Evolutionary conservation across 768 basidiomycete genomes (phyloP), one percentile per base, ranked within the genome.

Genomic region (Antrodiella citrinella): DNA sequence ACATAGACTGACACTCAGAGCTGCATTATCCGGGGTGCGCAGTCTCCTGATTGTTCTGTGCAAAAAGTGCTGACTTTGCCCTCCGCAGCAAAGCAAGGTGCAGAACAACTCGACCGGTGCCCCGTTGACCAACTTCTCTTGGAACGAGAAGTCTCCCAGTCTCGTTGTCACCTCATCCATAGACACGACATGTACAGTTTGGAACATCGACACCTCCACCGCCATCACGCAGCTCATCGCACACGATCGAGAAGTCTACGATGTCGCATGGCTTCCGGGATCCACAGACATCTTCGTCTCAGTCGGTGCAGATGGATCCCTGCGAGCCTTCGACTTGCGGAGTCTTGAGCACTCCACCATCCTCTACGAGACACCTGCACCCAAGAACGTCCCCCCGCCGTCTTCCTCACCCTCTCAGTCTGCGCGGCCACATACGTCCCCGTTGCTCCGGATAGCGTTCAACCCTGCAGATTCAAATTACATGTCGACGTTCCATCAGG

Each of bases 321-420:
- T 98, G 46, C 88, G 96, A 47, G 94, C 95, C 11, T 99, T 98
- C 66, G 96, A 99, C 67, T 74, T 99, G 50, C 84, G 96, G 45
- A 91, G 89, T 57, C 77, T 99, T 42, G 96, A 99, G 65, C 96
- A 98, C 68, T 96, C 92, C 11, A 99, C 96, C 10, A 99, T 99
- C 60, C 76, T 98, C 38, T 99, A 98, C 67, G 96, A 99, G 71
- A 89, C 86, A 0, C 86, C 87, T 2, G 78, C 84, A 3, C 87
- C 89, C 0, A 88, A 89, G 65, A 80, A 81, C 57, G 69, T 78
- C 2, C 75, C 81, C 2, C 74, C 80, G 22, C 77, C 80, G 0
- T 62, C 82, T 9, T 63, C 75, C 7, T 80, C 84, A 7, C 70
- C 79, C 11, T 78, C 82, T 7, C 57, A 78, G 3, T 72, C 77